These are phyloP conservation scores for Fusarium sororula DNA, from an alignment of 2,329 filamentous ascomycete species.

Conservation along the genomic window DNA sequence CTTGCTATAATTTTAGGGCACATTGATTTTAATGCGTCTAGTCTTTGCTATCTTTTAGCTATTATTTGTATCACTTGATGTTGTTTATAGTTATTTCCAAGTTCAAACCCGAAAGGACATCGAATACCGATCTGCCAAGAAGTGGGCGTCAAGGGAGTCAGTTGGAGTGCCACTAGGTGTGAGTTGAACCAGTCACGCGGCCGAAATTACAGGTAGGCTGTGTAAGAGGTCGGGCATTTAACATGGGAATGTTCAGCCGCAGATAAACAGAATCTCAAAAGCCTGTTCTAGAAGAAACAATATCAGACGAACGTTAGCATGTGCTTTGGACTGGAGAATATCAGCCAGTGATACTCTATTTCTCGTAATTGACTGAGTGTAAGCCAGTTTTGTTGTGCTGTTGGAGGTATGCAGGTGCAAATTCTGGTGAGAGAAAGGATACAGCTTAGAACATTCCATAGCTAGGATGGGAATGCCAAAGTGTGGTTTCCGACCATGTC, in stretches of 20 bases:
- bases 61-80: too few species aligned
- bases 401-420: background rate
- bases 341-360: background rate
- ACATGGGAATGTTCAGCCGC: background rate
- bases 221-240: conserved; percentile 5
- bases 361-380: background rate
- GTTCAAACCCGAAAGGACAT: background rate
- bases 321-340: background rate
- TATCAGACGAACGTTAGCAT: background rate
- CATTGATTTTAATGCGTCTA: background rate
- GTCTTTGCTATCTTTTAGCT: background rate
- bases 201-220: conserved; percentile 16
- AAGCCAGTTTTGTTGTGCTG: background rate
- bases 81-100: background rate
- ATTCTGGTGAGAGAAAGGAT: background rate
- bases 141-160: conserved; percentile 11
- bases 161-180: conserved; percentile 19
- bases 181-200: conserved; percentile 12
- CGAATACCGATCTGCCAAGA: conserved; percentile 20
- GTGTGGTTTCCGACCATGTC: background rate
- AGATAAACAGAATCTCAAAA: background rate
- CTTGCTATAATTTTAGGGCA: background rate
- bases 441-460: background rate
- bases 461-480: background rate
- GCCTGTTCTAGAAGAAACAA: background rate